Conservation (phyloP, 1,284 basidiomycete genomes). For the Papiliotrema flavescens region DNA sequence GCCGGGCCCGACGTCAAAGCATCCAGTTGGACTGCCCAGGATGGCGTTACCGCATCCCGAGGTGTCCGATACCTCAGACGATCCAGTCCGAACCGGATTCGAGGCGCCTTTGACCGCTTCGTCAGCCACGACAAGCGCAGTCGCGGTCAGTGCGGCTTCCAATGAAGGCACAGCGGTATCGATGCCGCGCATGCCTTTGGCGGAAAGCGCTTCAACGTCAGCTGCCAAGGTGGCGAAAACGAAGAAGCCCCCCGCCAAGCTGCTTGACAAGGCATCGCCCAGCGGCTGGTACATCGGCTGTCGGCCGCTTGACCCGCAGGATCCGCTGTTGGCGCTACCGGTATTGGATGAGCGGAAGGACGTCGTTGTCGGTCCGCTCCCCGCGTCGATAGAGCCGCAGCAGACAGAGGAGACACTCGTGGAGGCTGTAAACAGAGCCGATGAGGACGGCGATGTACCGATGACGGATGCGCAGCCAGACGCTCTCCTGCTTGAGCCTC, state of each 20-base stretch:
- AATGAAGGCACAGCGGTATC: neutral
- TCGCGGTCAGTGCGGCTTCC: neutral
- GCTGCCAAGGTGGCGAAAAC: neutral
- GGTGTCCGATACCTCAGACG: too few species aligned
- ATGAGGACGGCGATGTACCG: neutral
- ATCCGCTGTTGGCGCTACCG: conserved; percentile 12
- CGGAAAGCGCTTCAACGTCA: neutral
- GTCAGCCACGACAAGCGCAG: too few species aligned
- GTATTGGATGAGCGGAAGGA: conserved; percentile 1
- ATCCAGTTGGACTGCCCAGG: neutral
- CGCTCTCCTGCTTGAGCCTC: neutral
- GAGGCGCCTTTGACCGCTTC: too few species aligned
- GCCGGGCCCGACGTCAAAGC: neutral
- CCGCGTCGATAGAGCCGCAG: neutral
- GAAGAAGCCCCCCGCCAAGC: conserved; percentile 4
- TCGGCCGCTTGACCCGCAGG: conserved; percentile 14
- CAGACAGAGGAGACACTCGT: neutral
- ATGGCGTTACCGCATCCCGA: too few species aligned
- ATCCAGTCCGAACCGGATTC: too few species aligned
- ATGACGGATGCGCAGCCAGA: neutral
- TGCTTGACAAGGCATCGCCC: conserved; percentile 6
- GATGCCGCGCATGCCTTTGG: neutral
- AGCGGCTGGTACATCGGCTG: conserved; percentile 32
- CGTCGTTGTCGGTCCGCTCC: neutral
- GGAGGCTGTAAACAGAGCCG: neutral